Conservation (phyloP, 805 yeast genomes). For the Pichia heedii region DNA sequence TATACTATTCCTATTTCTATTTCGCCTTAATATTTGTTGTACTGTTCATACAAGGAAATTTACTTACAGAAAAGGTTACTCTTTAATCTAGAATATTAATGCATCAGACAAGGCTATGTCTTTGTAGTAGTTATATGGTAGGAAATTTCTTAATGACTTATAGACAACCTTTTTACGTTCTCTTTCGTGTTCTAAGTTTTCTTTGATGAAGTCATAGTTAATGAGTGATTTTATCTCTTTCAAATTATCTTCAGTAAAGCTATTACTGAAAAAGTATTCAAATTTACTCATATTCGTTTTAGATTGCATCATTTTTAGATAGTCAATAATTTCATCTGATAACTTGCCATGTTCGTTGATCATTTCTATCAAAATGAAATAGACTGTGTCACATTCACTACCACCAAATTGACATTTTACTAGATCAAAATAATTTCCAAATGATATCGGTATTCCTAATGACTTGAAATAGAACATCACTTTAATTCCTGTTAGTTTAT, state of each 20-base stretch:
- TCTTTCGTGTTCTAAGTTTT: conserved; percentile 8
- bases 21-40: no score
- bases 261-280: conserved; percentile 4
- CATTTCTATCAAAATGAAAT: conserved; percentile 9
- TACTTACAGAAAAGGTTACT: background rate
- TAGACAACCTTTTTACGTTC: conserved; percentile 12
- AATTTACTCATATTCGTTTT: conserved; percentile 13
- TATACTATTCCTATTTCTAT: no score
- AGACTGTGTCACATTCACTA: conserved; percentile 19
- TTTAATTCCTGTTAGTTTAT: conserved; percentile 15
- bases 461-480: conserved; percentile 8
- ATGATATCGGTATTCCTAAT: conserved; percentile 6
- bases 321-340: background rate
- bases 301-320: conserved; percentile 7
- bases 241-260: background rate
- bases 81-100: background rate
- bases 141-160: conserved; percentile 8
- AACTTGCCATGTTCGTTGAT: conserved; percentile 9
- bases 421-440: conserved; percentile 12
- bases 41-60: no score
- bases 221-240: conserved; percentile 6
- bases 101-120: conserved; percentile 20
- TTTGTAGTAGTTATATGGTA: conserved; percentile 6
- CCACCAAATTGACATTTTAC: conserved; percentile 19
- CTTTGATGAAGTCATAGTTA: conserved; percentile 9